Conservation (phyloP, 1,139 yeast species). For the Pichiaceae sp. region DNA sequence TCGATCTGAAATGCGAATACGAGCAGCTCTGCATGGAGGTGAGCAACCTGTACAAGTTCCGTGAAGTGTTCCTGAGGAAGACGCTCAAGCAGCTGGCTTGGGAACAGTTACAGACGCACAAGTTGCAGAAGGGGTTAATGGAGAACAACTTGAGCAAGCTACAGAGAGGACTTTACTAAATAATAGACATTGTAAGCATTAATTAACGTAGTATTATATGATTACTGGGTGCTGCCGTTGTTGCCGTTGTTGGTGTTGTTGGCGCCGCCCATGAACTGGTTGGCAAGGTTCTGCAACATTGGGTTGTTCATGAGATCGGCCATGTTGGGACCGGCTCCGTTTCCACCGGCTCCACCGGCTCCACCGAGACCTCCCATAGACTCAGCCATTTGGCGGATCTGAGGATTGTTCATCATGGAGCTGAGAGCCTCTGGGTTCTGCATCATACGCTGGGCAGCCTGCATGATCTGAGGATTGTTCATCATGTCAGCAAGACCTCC, state of each 20-base stretch:
- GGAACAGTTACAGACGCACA: conserved; percentile 15
- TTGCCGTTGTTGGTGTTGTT: background rate
- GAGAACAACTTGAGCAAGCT: background rate
- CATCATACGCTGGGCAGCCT: conserved; percentile 93
- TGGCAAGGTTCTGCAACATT: conserved; percentile 60
- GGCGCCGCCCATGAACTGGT: conserved; percentile 37
- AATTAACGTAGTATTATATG: too few relatives aligned
- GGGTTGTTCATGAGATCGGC: conserved; percentile 76
- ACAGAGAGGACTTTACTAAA: background rate
- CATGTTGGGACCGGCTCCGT: conserved; percentile 37
- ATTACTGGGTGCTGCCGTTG: background rate
- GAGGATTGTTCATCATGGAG: conserved; percentile 76
- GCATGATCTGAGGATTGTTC: conserved; percentile 86
- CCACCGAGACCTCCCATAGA: conserved; percentile 36
- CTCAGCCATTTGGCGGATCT: conserved; percentile 69
- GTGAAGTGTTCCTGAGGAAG: conserved; percentile 32
- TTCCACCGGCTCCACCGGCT: conserved; percentile 18
- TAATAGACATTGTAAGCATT: background rate
- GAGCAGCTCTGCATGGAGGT: conserved; percentile 57
- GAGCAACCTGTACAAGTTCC: conserved; percentile 47
- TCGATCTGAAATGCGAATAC: conserved; percentile 34
- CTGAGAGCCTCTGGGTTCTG: conserved; percentile 74
- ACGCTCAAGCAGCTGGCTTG: conserved; percentile 29
- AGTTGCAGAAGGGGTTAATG: conserved; percentile 1
- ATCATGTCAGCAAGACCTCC: conserved; percentile 55